Evolutionary conservation across 805 yeast species (phyloP), one percentile per base, ranked within the genome.

Genomic region (Candida pseudofarinosa): DNA sequence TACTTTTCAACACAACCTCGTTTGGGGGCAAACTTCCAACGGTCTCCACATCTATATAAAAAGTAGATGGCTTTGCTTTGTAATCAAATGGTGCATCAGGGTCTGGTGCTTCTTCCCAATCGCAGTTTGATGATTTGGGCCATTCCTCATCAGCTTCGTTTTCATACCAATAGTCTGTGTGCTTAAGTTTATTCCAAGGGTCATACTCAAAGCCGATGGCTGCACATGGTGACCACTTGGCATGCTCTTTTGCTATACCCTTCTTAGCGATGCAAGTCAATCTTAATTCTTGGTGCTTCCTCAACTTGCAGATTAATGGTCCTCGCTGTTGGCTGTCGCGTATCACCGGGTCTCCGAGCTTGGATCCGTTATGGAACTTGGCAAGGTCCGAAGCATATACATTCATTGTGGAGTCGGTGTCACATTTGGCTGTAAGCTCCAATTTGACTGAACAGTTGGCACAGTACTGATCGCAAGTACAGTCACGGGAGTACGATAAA

Each of bases 381-480:
- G 68, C 76, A 63, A 58, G 55, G 49, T 93, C 98, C 50, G 88
- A 76, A 7, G 98, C 85, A 62, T 89, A 93, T 10, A 93, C 90
- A 52, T 84, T 88, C 79, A 88, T 85, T 8, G 95, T 87, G 37
- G 83, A 80, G 56, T 88, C 97, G 35, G 86, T 74, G 49, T 87
- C 91, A 62, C 97, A 91, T 50, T 80, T 74, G n/a, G 97, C 99
- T 43, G 87, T 82, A 49, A 93, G 69, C 45, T 84, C 82, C 44
- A 93, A 74, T 50, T 84, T 88, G 18, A 93, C 98, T 3, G 96
- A 83, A 69, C 99, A 93, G 63, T 85, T 84, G 46, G 88, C 90
- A 68, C 99, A 93, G 69, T 93, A 91, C 60, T 90, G 95, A 62
- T 93, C 99, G 71, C 99, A 93, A 35, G 95, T 90, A 65, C 99